Base-by-base conservation (phyloP, 495 filamentous ascomycete genomes). In the Tuber brumale region DNA sequence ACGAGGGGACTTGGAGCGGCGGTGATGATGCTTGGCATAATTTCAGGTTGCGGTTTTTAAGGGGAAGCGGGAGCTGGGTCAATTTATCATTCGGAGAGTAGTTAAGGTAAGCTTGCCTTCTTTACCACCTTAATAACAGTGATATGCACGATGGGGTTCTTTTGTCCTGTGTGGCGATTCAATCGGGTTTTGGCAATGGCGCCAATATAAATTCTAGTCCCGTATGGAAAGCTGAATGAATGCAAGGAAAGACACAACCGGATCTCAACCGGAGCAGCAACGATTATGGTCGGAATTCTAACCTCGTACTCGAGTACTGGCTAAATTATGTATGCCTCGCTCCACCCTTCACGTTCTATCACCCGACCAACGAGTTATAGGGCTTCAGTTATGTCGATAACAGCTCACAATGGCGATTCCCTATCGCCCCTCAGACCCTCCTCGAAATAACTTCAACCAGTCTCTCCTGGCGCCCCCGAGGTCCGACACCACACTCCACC, bases 221-320 rank as follows among this genome's bases (percentile, higher is more conserved):
- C 18, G 86, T 90, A 10, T 92, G 89, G 89, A 89, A 91, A 78
- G 87, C 87, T 3, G 89, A 92, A 79, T 3, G 89, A 92, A 79
- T 90, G 89, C 0, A 87, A 88, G 0, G 87, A 89, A 75, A 85
- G 86, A 0, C 85, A 85, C 72, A 83, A 82, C 42, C 82, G 75
- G 83, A 82, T 39, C 81, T 84, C 44, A 37, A 37, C 84, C 51
- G 82, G 83, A 69, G 84, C 82, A 71, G 84, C 83, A 9, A 81
- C 83, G 70, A 85, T 84, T 42, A 3, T 81, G 41, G 79, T 73
- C 51, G 84, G 84, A 35, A 83, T 83, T 46, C 81, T 81, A 19
- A 82, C 85, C 46, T 80, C 81, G 10, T 84, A 42, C 41, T 42
- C 41, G 41, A 42, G 41, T 9, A 86, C 80, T 86, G 82, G 85